phyloP scores from a whole-genome alignment of 768 basidiomycete species.

The Plicaturopsis crispa region DNA sequence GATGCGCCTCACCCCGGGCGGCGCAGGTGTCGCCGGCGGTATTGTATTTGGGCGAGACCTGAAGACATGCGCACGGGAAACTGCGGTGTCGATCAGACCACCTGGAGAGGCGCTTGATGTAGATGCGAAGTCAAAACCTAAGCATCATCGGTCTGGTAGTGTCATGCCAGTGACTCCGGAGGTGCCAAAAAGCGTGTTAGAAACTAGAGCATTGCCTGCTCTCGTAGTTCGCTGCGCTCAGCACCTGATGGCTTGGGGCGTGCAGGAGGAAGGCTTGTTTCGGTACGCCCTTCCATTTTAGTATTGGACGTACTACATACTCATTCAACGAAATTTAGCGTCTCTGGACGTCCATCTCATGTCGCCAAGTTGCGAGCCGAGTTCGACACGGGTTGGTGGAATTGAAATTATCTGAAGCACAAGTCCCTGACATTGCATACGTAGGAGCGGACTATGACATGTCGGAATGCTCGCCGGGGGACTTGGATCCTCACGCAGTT shows the following conservation, averaged over 20 bases:
- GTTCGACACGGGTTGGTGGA: constrained; percentile 66
- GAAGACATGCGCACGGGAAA: constrained; percentile 45
- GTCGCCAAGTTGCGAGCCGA: constrained; percentile 65
- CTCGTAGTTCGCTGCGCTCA: constrained; percentile 78
- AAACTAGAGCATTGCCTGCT: constrained; percentile 56
- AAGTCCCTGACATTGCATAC: constrained; percentile 9
- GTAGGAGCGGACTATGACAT: constrained; percentile 84
- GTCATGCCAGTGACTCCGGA: constrained; percentile 16
- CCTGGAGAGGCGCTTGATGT: constrained; percentile 22
- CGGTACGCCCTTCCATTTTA: constrained; percentile 43
- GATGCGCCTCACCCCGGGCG: constrained; percentile 24
- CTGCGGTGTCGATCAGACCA: constrained; percentile 28
- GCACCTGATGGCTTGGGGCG: constrained; percentile 74
- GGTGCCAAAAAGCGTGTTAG: constrained; percentile 27
- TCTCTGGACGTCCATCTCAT: constrained; percentile 80
- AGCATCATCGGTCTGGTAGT: constrained; percentile 8
- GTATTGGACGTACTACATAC: not conserved
- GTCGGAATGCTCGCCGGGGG: constrained; percentile 67
- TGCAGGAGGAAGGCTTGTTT: constrained; percentile 83
- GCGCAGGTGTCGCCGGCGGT: constrained; percentile 31
- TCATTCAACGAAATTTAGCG: constrained; percentile 38
- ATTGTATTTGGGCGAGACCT: constrained; percentile 65
- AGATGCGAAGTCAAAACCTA: constrained; percentile 11
- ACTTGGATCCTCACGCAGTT: constrained; percentile 92
- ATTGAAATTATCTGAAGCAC: constrained; percentile 7